A percentile compares a stretch with the other conserved stretches of the same genome.
These are phyloP conservation scores for Coemansia sp. DNA, from an alignment of 192 early-diverging fungal species.

Conservation along the genomic window DNA sequence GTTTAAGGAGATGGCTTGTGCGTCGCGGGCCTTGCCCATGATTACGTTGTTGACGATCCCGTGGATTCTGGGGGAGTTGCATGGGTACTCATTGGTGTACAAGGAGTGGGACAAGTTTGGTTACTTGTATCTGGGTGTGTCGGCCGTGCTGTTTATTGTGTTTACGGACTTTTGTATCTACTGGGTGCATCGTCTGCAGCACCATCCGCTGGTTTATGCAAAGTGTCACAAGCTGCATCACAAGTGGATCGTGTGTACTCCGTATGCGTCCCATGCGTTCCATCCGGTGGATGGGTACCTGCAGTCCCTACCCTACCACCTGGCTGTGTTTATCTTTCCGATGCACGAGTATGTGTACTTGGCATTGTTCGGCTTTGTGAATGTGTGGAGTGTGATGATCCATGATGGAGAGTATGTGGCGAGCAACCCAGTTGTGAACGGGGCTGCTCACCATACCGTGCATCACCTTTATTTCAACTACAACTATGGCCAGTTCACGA, in stretches of 20 bases:
- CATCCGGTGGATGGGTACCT: conserved; percentile 90
- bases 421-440: conserved; percentile 66
- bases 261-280: conserved; percentile 94
- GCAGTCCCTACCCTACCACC: conserved; percentile 93
- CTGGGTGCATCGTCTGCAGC: conserved; percentile 91
- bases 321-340: conserved; percentile 86
- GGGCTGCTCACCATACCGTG: conserved; percentile 93
- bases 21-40: conserved; percentile 70
- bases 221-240: conserved; percentile 84
- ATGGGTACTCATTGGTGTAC: conserved; percentile 84
- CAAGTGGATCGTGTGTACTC: conserved; percentile 90
- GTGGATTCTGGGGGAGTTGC: conserved; percentile 86
- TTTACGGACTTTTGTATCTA: conserved; percentile 96
- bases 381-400: conserved; percentile 95
- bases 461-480: conserved; percentile 99
- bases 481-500: conserved; percentile 99
- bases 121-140: conserved; percentile 65
- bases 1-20: conserved; percentile 75
- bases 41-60: conserved; percentile 82
- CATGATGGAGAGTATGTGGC: conserved; percentile 87
- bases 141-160: conserved; percentile 69
- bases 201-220: conserved; percentile 86
- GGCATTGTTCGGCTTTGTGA: conserved; percentile 76
- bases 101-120: conserved; percentile 63
- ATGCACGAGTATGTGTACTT: conserved; percentile 92